These are phyloP conservation scores for Phytophthora litchii DNA, from an alignment of 352 stramenopile species.

Conservation along the genomic window DNA sequence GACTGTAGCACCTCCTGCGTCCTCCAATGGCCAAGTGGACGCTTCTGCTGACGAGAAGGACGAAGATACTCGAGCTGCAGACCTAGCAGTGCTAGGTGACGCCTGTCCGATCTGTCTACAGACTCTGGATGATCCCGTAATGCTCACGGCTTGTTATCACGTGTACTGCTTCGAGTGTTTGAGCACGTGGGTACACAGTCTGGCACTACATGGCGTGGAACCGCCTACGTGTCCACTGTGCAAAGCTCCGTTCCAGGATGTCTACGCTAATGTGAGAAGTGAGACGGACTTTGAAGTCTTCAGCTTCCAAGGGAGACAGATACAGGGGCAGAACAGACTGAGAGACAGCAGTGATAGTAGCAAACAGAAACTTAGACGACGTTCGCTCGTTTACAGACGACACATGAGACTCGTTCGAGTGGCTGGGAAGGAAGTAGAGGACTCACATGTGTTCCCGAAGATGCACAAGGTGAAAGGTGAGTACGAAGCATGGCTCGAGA, in stretches of 20 bases:
- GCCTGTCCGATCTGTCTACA: constrained; percentile 77
- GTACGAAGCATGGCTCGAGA: constrained; percentile 63
- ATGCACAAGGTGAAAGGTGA: constrained; percentile 64
- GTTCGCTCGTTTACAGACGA: constrained; percentile 63
- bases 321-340: constrained; percentile 14
- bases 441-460: constrained; percentile 19
- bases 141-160: constrained; percentile 68
- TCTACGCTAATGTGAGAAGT: constrained; percentile 66
- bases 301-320: constrained; percentile 43
- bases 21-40: constrained; percentile 34
- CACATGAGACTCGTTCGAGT: constrained; percentile 59
- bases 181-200: constrained; percentile 60
- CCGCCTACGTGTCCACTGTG: constrained; percentile 69
- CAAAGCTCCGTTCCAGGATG: constrained; percentile 61
- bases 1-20: constrained; percentile 24
- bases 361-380: constrained; percentile 31
- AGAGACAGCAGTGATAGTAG: constrained; percentile 7
- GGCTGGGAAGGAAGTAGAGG: constrained; percentile 39
- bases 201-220: constrained; percentile 60
- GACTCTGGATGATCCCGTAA: constrained; percentile 55
- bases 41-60: constrained; percentile 10
- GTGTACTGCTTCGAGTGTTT: constrained; percentile 79
- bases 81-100: constrained; percentile 71
- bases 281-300: constrained; percentile 70
- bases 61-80: constrained; percentile 27